phyloP scores from a whole-genome alignment of 345 rosid genomes.

The Gossypium raimondii region DNA sequence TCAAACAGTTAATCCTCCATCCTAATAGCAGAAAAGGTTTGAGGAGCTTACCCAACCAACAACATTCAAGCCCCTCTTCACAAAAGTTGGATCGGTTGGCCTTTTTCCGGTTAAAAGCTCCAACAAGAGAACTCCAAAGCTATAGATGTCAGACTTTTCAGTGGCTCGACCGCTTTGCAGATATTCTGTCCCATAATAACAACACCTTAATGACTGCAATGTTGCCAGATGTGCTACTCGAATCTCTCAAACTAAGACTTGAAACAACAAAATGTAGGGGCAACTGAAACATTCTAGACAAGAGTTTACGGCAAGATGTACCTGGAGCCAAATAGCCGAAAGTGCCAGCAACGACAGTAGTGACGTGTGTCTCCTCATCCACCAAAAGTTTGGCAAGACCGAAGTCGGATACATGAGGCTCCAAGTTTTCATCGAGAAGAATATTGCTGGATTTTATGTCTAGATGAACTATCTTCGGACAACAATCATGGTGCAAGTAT shows the following conservation, averaged over 20 bases:
- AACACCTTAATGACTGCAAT: too few relatives aligned
- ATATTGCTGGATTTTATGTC: constrained; percentile 95
- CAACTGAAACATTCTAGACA: neutral
- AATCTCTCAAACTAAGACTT: neutral
- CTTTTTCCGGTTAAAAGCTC: constrained; percentile 91
- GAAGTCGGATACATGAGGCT: constrained; percentile 87
- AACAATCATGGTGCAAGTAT: constrained; percentile 88
- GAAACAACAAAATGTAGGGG: neutral
- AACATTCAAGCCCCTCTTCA: constrained; percentile 79
- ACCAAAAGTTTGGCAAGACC: constrained; percentile 97
- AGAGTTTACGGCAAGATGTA: constrained; percentile 15
- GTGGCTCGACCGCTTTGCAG: constrained; percentile 92
- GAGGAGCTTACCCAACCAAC: constrained; percentile 82
- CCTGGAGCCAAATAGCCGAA: constrained; percentile 98
- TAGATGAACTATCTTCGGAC: constrained; percentile 81
- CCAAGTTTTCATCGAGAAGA: constrained; percentile 84
- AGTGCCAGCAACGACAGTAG: constrained; percentile 97
- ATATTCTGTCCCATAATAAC: constrained; percentile 51
- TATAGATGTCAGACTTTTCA: constrained; percentile 89
- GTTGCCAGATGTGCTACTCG: neutral
- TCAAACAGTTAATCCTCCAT: neutral
- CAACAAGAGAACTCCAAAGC: constrained; percentile 92
- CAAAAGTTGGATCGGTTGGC: constrained; percentile 80
- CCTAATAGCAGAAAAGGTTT: neutral
- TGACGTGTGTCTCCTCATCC: constrained; percentile 88